A percentile compares a stretch with the other conserved stretches of the same genome.
Evolutionary conservation across 1,284 basidiomycete species (phyloP).

Genomic region (Naganishia liquefaciens): DNA sequence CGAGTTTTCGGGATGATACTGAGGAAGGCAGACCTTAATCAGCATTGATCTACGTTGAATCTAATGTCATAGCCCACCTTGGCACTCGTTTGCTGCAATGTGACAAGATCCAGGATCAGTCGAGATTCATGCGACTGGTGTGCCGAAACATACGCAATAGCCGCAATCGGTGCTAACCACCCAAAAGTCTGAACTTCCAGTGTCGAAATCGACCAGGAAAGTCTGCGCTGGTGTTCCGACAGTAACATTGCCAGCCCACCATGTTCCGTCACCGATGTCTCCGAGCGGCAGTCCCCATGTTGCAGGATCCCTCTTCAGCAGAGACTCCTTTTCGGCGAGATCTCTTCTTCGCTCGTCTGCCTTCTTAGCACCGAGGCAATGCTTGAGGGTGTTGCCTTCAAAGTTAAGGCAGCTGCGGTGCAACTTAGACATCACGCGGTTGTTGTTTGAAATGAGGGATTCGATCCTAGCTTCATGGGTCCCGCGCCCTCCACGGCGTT

Average conservation of each 20-base stretch:
- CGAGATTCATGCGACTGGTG: neutral
- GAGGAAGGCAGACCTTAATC: neutral
- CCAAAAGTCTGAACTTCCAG: conserved; percentile 25
- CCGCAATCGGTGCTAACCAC: conserved; percentile 15
- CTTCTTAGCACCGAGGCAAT: neutral
- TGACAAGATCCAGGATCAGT: neutral
- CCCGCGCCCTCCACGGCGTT: conserved; percentile 16
- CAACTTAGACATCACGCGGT: conserved; percentile 11
- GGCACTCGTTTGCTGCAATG: neutral
- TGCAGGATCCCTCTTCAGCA: conserved; percentile 1
- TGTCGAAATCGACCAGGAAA: conserved; percentile 29
- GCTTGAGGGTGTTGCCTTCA: conserved; percentile 19
- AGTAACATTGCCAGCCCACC: conserved; percentile 28
- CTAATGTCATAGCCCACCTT: conserved; percentile 10
- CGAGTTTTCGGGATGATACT: conserved; percentile 25
- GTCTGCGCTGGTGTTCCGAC: conserved; percentile 25
- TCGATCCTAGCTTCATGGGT: conserved; percentile 10
- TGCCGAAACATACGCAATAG: conserved; percentile 15
- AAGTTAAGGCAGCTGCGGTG: conserved; percentile 16
- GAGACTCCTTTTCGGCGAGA: neutral
- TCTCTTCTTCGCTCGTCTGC: conserved; percentile 10
- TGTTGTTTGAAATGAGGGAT: neutral
- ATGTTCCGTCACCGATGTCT: conserved; percentile 13
- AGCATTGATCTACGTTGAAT: neutral
- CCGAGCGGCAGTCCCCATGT: neutral